Percentiles rank a stretch among this genome's conserved stretches.
phyloP scores from a whole-genome alignment of 2,329 filamentous ascomycete species.

The Alternaria sp. region DNA sequence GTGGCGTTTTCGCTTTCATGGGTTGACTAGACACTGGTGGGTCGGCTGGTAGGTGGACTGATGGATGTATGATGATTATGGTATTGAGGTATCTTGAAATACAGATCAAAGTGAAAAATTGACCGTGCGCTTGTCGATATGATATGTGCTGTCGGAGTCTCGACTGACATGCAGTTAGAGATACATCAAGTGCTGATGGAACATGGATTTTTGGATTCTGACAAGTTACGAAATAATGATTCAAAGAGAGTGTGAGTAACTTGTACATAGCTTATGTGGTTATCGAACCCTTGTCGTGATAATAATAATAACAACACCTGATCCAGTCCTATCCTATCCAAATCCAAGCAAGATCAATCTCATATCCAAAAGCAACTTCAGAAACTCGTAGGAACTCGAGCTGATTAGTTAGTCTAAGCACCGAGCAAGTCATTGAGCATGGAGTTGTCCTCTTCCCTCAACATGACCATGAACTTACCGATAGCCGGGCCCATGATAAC shows the following conservation, averaged over 20 bases:
- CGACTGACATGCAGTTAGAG: neutral
- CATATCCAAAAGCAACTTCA: neutral
- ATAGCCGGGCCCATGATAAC: conserved; percentile 53
- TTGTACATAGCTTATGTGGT: neutral
- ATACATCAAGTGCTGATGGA: neutral
- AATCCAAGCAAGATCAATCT: neutral
- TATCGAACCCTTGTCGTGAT: neutral
- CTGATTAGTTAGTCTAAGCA: neutral
- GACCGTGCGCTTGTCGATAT: neutral
- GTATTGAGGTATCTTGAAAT: neutral
- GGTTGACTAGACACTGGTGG: neutral
- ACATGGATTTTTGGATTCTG: no score
- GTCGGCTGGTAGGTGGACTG: neutral
- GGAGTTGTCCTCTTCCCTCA: neutral
- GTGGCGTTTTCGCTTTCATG: neutral
- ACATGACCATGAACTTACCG: conserved; percentile 22
- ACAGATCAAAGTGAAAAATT: neutral
- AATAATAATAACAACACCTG: neutral
- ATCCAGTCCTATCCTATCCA: neutral
- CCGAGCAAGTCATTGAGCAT: neutral
- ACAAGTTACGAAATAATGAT: neutral
- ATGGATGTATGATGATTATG: neutral
- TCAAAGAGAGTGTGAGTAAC: neutral
- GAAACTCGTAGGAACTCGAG: neutral
- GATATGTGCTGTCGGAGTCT: neutral